Conservation (phyloP, 2,329 filamentous ascomycete species). For the Sordariomycetes sp. region DNA sequence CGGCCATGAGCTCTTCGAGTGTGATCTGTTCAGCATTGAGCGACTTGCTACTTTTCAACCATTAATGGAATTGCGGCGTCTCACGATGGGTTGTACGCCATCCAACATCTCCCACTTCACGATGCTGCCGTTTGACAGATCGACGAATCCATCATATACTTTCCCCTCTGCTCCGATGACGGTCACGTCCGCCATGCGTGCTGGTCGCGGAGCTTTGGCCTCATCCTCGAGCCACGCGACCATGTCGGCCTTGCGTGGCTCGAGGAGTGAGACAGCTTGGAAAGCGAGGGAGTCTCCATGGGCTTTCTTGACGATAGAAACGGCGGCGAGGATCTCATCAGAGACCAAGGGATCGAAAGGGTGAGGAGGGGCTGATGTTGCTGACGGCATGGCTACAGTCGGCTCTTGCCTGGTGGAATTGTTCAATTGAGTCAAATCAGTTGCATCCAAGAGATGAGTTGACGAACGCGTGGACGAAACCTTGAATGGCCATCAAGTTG, state of each 20-base stretch:
- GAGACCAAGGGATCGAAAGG: conserved; percentile 71
- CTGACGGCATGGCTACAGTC: too few relatives aligned
- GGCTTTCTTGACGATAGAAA: conserved; percentile 58
- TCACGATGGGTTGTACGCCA: conserved; percentile 71
- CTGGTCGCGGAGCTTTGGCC: conserved; percentile 49
- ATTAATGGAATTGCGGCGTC: conserved; percentile 10
- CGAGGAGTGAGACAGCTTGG: conserved; percentile 77
- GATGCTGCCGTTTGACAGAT: conserved; percentile 58
- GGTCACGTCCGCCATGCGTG: conserved; percentile 71
- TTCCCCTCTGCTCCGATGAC: conserved; percentile 71
- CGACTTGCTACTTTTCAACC: conserved; percentile 5
- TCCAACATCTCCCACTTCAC: conserved; percentile 66
- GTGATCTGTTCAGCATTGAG: conserved; percentile 57
- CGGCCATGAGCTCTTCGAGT: conserved; percentile 78
- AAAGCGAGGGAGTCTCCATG: conserved; percentile 68
- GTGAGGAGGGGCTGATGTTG: too few relatives aligned
- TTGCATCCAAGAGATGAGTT: too few relatives aligned
- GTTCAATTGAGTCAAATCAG: too few relatives aligned
- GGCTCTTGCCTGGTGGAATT: background rate
- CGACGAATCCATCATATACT: conserved; percentile 74
- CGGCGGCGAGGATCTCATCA: conserved; percentile 63
- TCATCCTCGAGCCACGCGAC: conserved; percentile 65
- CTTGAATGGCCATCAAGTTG: too few relatives aligned
- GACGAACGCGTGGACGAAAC: too few relatives aligned
- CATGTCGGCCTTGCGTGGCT: conserved; percentile 82